Evolutionary conservation across 805 yeast species (phyloP), one percentile per base, ranked within the genome.

Genomic region (Kazachstania martiniae): DNA sequence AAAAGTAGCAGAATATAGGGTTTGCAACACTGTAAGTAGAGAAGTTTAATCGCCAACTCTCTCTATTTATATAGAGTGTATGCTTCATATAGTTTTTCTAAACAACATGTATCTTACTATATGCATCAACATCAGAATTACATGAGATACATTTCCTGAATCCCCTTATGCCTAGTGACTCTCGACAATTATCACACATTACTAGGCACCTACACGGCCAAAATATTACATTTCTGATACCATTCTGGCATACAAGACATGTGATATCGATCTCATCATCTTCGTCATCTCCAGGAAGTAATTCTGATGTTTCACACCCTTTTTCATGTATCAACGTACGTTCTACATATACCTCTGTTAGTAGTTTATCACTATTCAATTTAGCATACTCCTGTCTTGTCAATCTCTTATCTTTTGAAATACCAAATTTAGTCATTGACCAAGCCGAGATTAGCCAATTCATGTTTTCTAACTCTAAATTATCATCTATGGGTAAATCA

Each of bases 151-250:
- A 87, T 1, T 77, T 78, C 36, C 70, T 72, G 48, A 78, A 77
- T 9, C 81, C 80, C 38, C 86, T 68, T 21, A 77, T 59, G 6
- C 83, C 84, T 32, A 87, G 63, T 12, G 80, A 71, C 8, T 76
- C 61, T 12, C 96, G 66, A 49, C 96, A 87, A 17, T 71, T 68
- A 41, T 86, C 95, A 55, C 96, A 87, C 4, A 87, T 63, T 0
- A 94, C 86, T 35, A 87, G 72, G 54, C 96, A 87, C 44, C 74
- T 72, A 51, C 96, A 87, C 0, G 96, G 96, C 96, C 96, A 87
- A 3, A 89, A 62, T 7, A 87, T 75, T 26, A 87, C 71, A 36
- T 78, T 81, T 42, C 95, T 65, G 4, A 74, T 70, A 36, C 78
- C 73, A 4, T 68, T 65, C 43, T 80, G 89, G 52, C 96, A 87